phyloP scores from a whole-genome alignment of 2,329 filamentous ascomycete genomes.

The Ceratocystis ficicola region DNA sequence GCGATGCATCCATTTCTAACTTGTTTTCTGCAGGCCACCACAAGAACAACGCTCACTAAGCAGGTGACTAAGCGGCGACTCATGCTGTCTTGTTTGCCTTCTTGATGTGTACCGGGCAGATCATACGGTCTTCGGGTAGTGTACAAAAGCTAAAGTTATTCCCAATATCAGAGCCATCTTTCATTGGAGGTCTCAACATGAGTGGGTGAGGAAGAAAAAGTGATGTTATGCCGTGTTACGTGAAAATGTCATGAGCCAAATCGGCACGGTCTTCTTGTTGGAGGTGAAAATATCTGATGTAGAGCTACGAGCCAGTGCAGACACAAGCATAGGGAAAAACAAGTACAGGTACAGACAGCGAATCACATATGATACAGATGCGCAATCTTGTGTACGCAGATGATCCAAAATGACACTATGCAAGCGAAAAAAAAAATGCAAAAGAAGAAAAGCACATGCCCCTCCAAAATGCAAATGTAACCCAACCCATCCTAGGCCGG shows the following conservation, averaged over 20 bases:
- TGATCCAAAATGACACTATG: not conserved
- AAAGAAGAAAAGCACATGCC: not conserved
- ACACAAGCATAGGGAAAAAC: too few species aligned
- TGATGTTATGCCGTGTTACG: too few species aligned
- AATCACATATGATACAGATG: too few species aligned
- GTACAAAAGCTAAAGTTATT: slow-evolving; percentile 22
- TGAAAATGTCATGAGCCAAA: too few species aligned
- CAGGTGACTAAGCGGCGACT: not conserved
- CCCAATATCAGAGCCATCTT: slow-evolving; percentile 8
- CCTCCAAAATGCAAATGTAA: too few species aligned
- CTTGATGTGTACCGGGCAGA: slow-evolving; percentile 17
- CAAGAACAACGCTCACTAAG: slow-evolving; percentile 99
- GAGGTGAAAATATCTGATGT: too few species aligned
- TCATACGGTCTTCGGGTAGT: slow-evolving; percentile 19
- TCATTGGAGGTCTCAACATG: not conserved
- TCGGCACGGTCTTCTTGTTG: too few species aligned
- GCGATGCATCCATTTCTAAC: slow-evolving; percentile 16
- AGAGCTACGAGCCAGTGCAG: too few species aligned
- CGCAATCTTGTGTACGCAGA: not conserved
- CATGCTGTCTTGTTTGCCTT: not conserved
- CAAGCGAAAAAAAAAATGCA: not conserved
- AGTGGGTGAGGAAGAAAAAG: not conserved
- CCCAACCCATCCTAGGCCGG: too few species aligned
- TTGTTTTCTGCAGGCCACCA: slow-evolving; percentile 63
- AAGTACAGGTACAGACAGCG: too few species aligned